Conservation (phyloP, 2,329 filamentous ascomycete species). For the Pestalotiopsis sp. region DNA sequence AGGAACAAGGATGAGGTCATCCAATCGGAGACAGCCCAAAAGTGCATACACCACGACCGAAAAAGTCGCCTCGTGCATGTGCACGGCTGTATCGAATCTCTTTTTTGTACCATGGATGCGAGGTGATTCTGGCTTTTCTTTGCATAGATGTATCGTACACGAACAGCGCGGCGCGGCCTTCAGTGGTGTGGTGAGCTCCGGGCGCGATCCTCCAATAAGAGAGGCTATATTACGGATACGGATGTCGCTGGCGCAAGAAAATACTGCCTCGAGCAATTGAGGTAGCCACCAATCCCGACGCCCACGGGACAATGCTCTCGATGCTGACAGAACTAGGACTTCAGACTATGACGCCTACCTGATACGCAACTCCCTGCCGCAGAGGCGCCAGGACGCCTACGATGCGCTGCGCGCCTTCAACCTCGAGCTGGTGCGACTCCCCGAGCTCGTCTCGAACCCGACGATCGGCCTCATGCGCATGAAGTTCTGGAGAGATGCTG, state of each 20-base stretch:
- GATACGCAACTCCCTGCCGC: conserved; percentile 82
- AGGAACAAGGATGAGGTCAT: conserved; percentile 2
- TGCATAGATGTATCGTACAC: conserved; percentile 14
- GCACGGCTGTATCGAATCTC: not conserved
- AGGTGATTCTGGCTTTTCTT: not conserved
- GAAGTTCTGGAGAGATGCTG: conserved; percentile 91
- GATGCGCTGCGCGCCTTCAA: conserved; percentile 91
- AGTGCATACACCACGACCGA: not conserved
- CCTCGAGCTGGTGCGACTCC: conserved; percentile 85
- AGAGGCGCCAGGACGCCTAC: conserved; percentile 77
- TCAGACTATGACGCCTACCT: conserved; percentile 90
- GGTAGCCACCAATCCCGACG: conserved; percentile 33
- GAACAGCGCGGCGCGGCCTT: conserved; percentile 20
- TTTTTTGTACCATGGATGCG: not conserved
- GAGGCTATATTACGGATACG: conserved; percentile 50
- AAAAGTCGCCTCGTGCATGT: not conserved
- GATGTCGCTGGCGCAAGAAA: conserved; percentile 55
- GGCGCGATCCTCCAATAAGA: conserved; percentile 18
- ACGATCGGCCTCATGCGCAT: conserved; percentile 86
- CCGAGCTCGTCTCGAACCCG: conserved; percentile 87
- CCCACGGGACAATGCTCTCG: not conserved
- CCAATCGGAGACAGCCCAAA: not conserved
- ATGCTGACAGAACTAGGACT: conserved; percentile 55
- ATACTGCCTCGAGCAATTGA: conserved; percentile 57
- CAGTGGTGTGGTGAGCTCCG: conserved; percentile 21